A percentile compares a stretch with the other conserved stretches of the same genome.
These are phyloP conservation scores for Suhomyces xylopsoci DNA, from an alignment of 805 yeast genomes.

Conservation along the genomic window DNA sequence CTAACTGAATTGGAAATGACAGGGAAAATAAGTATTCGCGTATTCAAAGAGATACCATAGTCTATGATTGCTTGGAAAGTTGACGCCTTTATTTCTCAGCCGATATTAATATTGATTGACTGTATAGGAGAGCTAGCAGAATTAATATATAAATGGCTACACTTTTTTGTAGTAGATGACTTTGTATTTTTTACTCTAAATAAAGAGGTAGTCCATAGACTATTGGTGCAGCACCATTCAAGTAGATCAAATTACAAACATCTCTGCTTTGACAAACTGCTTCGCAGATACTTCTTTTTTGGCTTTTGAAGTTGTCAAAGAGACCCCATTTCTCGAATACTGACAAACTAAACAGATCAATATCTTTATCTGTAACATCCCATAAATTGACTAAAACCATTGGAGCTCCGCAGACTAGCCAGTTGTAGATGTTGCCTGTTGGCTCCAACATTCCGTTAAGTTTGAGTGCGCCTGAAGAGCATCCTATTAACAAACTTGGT, in stretches of 20 bases:
- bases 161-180: too few relatives aligned
- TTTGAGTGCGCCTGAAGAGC: slow-evolving; percentile 77
- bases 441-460: slow-evolving; percentile 63
- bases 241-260: slow-evolving; percentile 62
- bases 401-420: slow-evolving; percentile 78
- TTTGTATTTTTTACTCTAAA: background rate
- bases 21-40: too few relatives aligned
- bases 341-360: slow-evolving; percentile 68
- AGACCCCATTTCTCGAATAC: slow-evolving; percentile 70
- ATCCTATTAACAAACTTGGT: slow-evolving; percentile 75
- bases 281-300: slow-evolving; percentile 39
- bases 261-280: slow-evolving; percentile 65
- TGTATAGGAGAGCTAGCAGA: too few relatives aligned
- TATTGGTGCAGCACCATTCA: slow-evolving; percentile 93
- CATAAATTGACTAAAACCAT: slow-evolving; percentile 83
- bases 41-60: too few relatives aligned
- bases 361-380: slow-evolving; percentile 97
- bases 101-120: background rate
- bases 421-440: slow-evolving; percentile 72
- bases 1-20: too few relatives aligned
- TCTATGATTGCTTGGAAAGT: too few relatives aligned
- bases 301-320: slow-evolving; percentile 11
- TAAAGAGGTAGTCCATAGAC: slow-evolving; percentile 79
- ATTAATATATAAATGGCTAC: background rate
- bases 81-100: too few relatives aligned